Evolutionary conservation across 345 rosid species (phyloP).

Genomic region (Eucalyptus cloeziana): DNA sequence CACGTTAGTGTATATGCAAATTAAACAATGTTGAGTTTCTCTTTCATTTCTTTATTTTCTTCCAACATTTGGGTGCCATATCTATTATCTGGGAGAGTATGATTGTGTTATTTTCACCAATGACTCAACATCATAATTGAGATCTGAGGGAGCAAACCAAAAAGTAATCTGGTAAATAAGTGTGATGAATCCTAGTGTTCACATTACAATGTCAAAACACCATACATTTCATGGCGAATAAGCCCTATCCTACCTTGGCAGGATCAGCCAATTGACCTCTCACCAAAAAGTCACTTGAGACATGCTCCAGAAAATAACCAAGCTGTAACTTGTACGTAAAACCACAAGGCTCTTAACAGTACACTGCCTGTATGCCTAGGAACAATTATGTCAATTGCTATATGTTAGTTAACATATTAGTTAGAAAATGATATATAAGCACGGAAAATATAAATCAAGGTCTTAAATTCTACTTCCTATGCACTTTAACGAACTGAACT

Average conservation of each 20-base stretch:
- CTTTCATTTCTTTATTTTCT: neutral
- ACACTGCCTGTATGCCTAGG: neutral
- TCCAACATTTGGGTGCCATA: neutral
- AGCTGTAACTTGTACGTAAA: neutral
- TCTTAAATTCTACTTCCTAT: neutral
- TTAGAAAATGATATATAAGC: neutral
- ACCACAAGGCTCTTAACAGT: neutral
- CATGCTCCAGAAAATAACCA: neutral
- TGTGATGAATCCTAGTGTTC: neutral
- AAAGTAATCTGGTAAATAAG: neutral
- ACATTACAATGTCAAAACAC: neutral
- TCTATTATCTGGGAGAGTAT: neutral
- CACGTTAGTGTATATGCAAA: neutral
- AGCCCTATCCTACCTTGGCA: conserved; percentile 1
- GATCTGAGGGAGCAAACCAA: neutral
- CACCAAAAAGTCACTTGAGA: neutral
- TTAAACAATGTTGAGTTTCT: neutral
- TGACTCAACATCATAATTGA: neutral
- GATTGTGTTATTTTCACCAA: neutral
- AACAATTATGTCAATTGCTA: conserved; percentile 1
- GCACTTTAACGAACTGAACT: neutral
- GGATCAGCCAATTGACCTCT: neutral
- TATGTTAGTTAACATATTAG: neutral
- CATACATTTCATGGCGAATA: neutral
- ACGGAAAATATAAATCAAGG: neutral